Conservation (phyloP, 2,329 filamentous ascomycete species). For the Alternaria burnsii region DNA sequence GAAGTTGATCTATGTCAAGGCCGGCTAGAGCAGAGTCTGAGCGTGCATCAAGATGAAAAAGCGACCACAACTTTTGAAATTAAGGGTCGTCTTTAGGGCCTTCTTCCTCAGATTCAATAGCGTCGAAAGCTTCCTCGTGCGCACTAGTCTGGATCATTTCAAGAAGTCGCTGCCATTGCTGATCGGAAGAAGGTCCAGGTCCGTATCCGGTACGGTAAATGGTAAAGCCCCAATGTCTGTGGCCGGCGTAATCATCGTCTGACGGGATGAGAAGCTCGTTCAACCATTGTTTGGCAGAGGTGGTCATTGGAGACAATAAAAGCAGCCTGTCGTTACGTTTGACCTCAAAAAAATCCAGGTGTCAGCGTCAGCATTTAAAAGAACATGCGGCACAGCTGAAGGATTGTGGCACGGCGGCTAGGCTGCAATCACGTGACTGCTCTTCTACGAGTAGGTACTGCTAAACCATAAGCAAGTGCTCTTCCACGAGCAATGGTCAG, state of each 20-base stretch:
- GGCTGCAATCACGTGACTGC: neutral
- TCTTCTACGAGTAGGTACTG: neutral
- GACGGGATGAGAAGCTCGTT: too few species aligned
- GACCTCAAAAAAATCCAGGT: rapidly evolving
- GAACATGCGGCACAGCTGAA: neutral
- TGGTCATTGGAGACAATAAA: too few species aligned
- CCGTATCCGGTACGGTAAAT: slow-evolving; percentile 21
- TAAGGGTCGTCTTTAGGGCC: neutral
- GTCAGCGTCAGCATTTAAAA: neutral
- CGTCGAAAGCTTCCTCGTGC: neutral
- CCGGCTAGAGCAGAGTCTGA: slow-evolving; percentile 18
- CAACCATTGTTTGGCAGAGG: rapidly evolving
- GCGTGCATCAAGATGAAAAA: slow-evolving; percentile 26
- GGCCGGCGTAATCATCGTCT: too few species aligned
- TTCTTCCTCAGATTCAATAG: neutral
- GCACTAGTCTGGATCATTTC: slow-evolving; percentile 16
- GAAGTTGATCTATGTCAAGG: slow-evolving; percentile 22
- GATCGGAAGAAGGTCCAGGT: slow-evolving; percentile 12
- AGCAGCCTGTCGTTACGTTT: neutral
- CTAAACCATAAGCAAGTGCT: neutral
- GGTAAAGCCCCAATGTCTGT: too few species aligned
- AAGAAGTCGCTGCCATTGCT: slow-evolving; percentile 24
- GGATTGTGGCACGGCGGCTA: neutral
- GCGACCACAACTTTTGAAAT: slow-evolving; percentile 15
- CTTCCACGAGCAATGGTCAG: neutral